Evolutionary conservation across 176 grass and related monocot genomes (phyloP).

Genomic region (Zea luxurians): DNA sequence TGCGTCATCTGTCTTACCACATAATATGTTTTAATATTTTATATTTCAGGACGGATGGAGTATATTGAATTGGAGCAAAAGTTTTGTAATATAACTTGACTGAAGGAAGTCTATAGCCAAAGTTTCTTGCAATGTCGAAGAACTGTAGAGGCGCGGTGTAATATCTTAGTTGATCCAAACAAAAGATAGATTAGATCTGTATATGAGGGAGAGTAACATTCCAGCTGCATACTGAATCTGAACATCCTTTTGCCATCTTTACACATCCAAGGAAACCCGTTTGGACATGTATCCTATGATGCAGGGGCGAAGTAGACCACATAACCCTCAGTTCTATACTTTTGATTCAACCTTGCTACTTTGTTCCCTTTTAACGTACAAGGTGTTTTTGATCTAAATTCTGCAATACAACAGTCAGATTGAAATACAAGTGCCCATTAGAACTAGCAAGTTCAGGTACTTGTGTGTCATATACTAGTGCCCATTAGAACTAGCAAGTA

Average conservation of each 20-base stretch:
- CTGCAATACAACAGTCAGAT: neutral
- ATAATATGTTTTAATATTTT: no score
- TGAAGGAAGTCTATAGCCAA: neutral
- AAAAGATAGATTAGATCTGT: neutral
- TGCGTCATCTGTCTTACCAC: no score
- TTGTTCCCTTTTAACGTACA: neutral
- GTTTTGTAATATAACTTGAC: conserved; percentile 11
- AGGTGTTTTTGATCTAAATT: neutral
- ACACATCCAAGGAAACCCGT: neutral
- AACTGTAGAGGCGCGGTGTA: neutral
- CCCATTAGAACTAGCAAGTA: neutral
- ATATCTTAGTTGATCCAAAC: neutral
- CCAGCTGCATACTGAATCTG: neutral
- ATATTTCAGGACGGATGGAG: no score
- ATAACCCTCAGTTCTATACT: neutral
- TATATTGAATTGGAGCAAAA: neutral
- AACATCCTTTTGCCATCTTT: neutral
- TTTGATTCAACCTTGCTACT: neutral
- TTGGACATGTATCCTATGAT: neutral
- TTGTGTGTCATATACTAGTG: neutral
- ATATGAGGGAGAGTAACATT: neutral
- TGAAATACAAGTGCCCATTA: neutral
- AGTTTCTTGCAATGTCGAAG: neutral
- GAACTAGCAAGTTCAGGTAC: neutral
- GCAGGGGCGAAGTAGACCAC: neutral